These are phyloP conservation scores for Akanthomyces lecanii DNA, from an alignment of 2,329 filamentous ascomycete genomes.

Conservation along the genomic window DNA sequence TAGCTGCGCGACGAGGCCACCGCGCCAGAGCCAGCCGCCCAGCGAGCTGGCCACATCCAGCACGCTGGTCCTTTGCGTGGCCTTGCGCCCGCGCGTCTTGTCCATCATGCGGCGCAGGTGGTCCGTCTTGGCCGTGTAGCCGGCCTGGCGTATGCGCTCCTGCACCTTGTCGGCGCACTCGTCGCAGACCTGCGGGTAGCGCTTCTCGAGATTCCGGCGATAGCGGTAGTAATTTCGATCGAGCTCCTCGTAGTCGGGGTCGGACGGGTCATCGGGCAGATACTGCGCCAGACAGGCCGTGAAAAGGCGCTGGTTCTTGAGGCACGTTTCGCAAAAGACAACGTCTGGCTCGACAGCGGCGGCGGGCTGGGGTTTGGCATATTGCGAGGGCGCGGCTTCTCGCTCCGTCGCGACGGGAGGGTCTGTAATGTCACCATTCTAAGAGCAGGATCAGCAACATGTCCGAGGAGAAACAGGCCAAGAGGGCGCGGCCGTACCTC, in stretches of 20 bases:
- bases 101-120: conserved; percentile 72
- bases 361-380: conserved; percentile 40
- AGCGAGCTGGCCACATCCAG: conserved; percentile 41
- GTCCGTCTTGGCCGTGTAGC: conserved; percentile 81
- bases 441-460: conserved; percentile 16
- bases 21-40: conserved; percentile 46
- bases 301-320: conserved; percentile 84
- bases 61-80: conserved; percentile 28
- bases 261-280: conserved; percentile 58
- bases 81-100: conserved; percentile 45
- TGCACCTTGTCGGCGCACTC: conserved; percentile 73
- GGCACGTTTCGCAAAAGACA: conserved; percentile 70
- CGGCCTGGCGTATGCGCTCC: conserved; percentile 62
- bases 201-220: conserved; percentile 67
- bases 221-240: conserved; percentile 67
- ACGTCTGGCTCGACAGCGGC: conserved; percentile 25
- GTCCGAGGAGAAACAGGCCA: conserved; percentile 5
- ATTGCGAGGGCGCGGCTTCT: conserved; percentile 41
- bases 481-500: conserved; percentile 50
- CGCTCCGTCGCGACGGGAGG: conserved; percentile 60
- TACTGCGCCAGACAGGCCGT: conserved; percentile 75
- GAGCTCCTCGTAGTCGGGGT: conserved; percentile 65
- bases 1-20: conserved; percentile 43
- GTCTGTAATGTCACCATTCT: conserved; percentile 88
- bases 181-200: conserved; percentile 85